These are phyloP conservation scores for Carex pumila DNA, from an alignment of 176 grass and related monocot genomes.

Conservation along the genomic window DNA sequence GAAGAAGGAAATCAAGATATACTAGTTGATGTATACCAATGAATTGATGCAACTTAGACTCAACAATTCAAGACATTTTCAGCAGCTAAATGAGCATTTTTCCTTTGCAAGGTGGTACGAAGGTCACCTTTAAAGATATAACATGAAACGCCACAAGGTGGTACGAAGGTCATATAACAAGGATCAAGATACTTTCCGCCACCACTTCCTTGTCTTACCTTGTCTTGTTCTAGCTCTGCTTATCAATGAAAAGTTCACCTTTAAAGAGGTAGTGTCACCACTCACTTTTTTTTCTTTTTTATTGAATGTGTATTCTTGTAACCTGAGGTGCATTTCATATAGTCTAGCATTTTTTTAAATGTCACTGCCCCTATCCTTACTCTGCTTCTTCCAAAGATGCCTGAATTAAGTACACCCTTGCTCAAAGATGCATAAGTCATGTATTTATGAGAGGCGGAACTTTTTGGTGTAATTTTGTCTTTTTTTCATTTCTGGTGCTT, in stretches of 20 bases:
- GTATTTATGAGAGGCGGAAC: background rate
- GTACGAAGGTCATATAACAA: conserved; percentile 85
- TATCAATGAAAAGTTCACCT: conserved; percentile 79
- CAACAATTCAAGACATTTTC: background rate
- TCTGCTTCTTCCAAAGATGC: background rate
- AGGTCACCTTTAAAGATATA: no score
- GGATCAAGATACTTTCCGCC: conserved; percentile 84
- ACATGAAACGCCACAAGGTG: conserved; percentile 80
- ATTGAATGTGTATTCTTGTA: background rate
- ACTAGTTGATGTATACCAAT: background rate
- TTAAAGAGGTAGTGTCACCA: conserved; percentile 53
- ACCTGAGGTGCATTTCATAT: background rate
- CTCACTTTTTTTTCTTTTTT: background rate
- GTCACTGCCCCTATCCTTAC: background rate
- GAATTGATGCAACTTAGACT: background rate
- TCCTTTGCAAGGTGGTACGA: conserved; percentile 81
- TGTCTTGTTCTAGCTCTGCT: conserved; percentile 70
- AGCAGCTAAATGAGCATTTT: conserved; percentile 51
- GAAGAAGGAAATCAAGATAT: background rate
- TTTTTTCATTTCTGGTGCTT: background rate
- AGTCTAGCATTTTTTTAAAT: background rate
- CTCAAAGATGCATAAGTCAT: background rate
- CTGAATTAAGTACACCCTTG: background rate
- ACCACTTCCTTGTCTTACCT: conserved; percentile 64
- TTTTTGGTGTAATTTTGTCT: background rate